Evolutionary conservation across 306 rosid species (phyloP), one percentile per base, ranked within the genome.

Genomic region (Phaseolus lunatus): DNA sequence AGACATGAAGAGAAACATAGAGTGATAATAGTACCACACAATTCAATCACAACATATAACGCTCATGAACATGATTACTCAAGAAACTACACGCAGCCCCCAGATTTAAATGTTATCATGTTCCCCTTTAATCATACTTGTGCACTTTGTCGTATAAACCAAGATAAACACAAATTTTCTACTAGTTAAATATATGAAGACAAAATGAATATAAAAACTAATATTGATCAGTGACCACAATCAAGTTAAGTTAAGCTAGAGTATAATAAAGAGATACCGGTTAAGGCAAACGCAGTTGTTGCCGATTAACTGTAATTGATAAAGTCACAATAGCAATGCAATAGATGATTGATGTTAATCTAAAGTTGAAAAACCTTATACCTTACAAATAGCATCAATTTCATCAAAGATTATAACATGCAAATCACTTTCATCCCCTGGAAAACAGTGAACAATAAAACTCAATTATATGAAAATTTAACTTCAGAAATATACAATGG

Each of bases 371-470:
- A 82, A 86, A 81, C 56, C 61, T 18, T 80, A 59, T 89, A 92
- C 99, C 97, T 95, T 95, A 78, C 99, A 95, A 75, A 95, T 95
- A 73, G 99, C 99, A 86, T 95, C 99, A 65, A 95, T 95, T 86
- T 95, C 99, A 74, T 92, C 99, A 84, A 95, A 95, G 80, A 95
- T 95, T 77, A 95, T 92, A 79, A 95, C 97, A 91, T 95, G 99
- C 89, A 95, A 86, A 22, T 95, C 99, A 72, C 99, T 95, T 80
- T 92, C 88, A 68, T 95, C 99, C 62, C 99, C 99, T 95, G 85
- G 53, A 83, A 82, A 82, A 80, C 31, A 33, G 45, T 20, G 68
- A 73, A 77, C 77, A 67, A 70, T 26, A 70, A 81, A 62, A 85
- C 72, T 33, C 52, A 77, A 82, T 65, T 76, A 70, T 71, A 63